A percentile compares a stretch with the other conserved stretches of the same genome.
These are phyloP conservation scores for Boletus smithii DNA, from an alignment of 1,284 basidiomycete species.

Conservation along the genomic window DNA sequence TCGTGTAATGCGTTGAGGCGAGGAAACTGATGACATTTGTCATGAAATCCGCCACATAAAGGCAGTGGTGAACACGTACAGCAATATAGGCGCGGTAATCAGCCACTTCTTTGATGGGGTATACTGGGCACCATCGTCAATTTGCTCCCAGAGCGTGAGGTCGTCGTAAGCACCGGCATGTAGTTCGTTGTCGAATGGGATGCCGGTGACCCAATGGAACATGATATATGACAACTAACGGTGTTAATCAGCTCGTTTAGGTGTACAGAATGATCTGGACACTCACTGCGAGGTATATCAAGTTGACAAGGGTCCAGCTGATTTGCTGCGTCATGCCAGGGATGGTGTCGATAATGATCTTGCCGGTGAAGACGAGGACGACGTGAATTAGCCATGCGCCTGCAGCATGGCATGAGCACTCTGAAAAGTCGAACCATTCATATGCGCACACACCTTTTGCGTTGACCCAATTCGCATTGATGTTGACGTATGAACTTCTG, in stretches of 20 bases:
- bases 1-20: conserved; percentile 96
- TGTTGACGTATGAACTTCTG: conserved; percentile 80
- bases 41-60: neutral
- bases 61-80: conserved; percentile 57
- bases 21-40: conserved; percentile 66
- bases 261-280: neutral
- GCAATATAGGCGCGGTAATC: conserved; percentile 82
- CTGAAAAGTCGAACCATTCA: neutral
- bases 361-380: conserved; percentile 86
- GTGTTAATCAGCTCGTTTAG: conserved; percentile 2
- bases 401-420: conserved; percentile 33
- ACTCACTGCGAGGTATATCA: conserved; percentile 88
- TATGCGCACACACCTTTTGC: conserved; percentile 72
- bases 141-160: conserved; percentile 98
- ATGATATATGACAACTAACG: conserved; percentile 91
- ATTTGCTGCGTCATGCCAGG: conserved; percentile 93
- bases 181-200: conserved; percentile 88
- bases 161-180: conserved; percentile 95
- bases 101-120: conserved; percentile 99
- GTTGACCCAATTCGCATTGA: conserved; percentile 98
- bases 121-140: conserved; percentile 97
- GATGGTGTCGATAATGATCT: conserved; percentile 90
- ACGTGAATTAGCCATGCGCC: conserved; percentile 98
- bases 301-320: conserved; percentile 94
- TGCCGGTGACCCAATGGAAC: conserved; percentile 98